These are phyloP conservation scores for Metschnikowia picachoensis DNA, from an alignment of 805 yeast species.

Conservation along the genomic window DNA sequence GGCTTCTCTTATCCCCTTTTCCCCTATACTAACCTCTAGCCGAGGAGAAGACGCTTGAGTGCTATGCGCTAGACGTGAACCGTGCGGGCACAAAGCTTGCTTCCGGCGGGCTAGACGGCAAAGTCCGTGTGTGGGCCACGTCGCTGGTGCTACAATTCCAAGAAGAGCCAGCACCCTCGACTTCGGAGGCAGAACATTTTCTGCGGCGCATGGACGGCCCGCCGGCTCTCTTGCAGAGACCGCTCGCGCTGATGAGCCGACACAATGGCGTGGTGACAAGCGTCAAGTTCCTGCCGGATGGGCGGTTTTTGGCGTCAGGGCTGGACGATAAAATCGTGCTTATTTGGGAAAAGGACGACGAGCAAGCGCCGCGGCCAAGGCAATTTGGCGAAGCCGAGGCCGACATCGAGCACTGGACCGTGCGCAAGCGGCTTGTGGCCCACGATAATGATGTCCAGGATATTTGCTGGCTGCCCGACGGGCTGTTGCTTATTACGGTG, in stretches of 20 bases:
- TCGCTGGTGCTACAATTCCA: constrained; percentile 48
- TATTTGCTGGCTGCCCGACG: constrained; percentile 97
- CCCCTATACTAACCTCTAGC: constrained; percentile 41
- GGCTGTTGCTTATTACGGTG: constrained; percentile 83
- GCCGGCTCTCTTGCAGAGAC: constrained; percentile 29
- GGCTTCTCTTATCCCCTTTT: constrained; percentile 7
- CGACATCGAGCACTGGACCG: constrained; percentile 92
- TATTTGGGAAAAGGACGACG: constrained; percentile 91
- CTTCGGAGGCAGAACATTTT: neutral
- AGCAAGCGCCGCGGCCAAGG: constrained; percentile 44
- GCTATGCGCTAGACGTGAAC: constrained; percentile 77
- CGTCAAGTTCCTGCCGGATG: constrained; percentile 88
- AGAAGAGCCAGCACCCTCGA: constrained; percentile 4
- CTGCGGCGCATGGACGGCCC: constrained; percentile 13
- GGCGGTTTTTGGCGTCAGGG: constrained; percentile 87
- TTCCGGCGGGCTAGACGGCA: constrained; percentile 90
- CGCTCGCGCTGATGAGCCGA: constrained; percentile 86
- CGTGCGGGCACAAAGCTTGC: constrained; percentile 84
- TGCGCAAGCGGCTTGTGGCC: constrained; percentile 85
- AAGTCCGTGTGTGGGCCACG: constrained; percentile 83
- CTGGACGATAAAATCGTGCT: constrained; percentile 90
- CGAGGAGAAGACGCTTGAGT: constrained; percentile 76
- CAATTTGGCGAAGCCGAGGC: constrained; percentile 68
- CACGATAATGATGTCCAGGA: constrained; percentile 98
- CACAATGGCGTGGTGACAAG: constrained; percentile 97